Base-by-base conservation (phyloP, 78 protist genomes). In the Guillardia theta region DNA sequence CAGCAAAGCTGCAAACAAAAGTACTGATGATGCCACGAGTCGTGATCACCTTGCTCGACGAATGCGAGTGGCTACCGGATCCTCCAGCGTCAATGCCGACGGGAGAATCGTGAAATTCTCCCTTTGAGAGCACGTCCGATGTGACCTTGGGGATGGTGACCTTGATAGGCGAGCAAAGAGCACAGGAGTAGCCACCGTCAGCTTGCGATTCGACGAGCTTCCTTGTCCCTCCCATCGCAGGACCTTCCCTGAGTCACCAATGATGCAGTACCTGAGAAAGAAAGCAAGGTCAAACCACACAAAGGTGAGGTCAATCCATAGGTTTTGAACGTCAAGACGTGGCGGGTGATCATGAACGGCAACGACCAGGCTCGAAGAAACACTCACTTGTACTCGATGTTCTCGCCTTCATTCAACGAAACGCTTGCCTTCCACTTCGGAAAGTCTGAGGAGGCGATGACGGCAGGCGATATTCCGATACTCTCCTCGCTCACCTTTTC, bases 231-330 rank as follows among this genome's bases (percentile, higher is more conserved):
- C 83, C 83, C 83, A 70, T 0, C 83, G 83, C 41, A 43, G 46
- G 6, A 70, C 36, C 46, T 24, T 2, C 36, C 83, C 83, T 36
- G n/a, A 36, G 1, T 2, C 41, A 43, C 45, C 83, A 12, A 70
- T 43, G 33, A 70, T 70, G 41, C 83, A 70, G 83, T 70, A 70
- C 83, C n/a, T n/a, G n/a, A n/a, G n/a, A n/a, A n/a, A n/a, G n/a
- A n/a, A n/a, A n/a, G n/a, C n/a, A n/a, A n/a, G n/a, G n/a, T n/a
- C n/a, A n/a, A n/a, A n/a, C n/a, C n/a, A n/a, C n/a, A n/a, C n/a
- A n/a, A n/a, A n/a, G n/a, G n/a, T n/a, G n/a, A n/a, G n/a, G n/a
- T n/a, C n/a, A n/a, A n/a, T n/a, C n/a, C n/a, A n/a, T n/a, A n/a
- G n/a, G n/a, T n/a, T n/a, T n/a, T n/a, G n/a, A n/a, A n/a, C n/a